A percentile compares a stretch with the other conserved stretches of the same genome.
Evolutionary conservation across 495 filamentous ascomycete species (phyloP).

Genomic region (Daldinia vernicosa): DNA sequence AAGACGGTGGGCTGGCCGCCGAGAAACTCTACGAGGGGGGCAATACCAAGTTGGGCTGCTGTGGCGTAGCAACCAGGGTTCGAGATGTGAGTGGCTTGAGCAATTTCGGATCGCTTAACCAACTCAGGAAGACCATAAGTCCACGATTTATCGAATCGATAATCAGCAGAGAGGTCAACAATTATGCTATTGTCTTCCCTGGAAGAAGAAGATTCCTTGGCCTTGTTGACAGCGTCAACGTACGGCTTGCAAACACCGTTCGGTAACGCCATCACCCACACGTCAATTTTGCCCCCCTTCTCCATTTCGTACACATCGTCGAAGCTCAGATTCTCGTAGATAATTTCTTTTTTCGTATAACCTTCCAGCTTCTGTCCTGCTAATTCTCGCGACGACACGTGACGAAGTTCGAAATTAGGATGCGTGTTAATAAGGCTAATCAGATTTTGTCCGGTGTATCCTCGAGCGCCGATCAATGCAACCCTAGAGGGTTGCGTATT

Average conservation of each 20-base stretch:
- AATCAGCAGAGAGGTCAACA: slow-evolving; percentile 93
- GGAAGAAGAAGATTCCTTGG: slow-evolving; percentile 55
- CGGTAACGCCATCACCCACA: slow-evolving; percentile 97
- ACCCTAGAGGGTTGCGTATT: slow-evolving; percentile 83
- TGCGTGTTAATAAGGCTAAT: slow-evolving; percentile 90
- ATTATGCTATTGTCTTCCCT: slow-evolving; percentile 76
- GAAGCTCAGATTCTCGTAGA: slow-evolving; percentile 87
- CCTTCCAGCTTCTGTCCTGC: slow-evolving; percentile 89
- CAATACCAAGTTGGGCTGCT: slow-evolving; percentile 91
- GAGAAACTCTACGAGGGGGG: slow-evolving; percentile 81
- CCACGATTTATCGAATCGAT: slow-evolving; percentile 90
- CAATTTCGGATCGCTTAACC: slow-evolving; percentile 77
- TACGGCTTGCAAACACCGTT: slow-evolving; percentile 98
- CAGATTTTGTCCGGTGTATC: slow-evolving; percentile 94
- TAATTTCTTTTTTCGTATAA: slow-evolving; percentile 92
- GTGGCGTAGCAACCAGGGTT: slow-evolving; percentile 98
- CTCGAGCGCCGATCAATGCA: slow-evolving; percentile 92
- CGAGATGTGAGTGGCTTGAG: slow-evolving; percentile 83
- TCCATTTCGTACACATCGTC: slow-evolving; percentile 94
- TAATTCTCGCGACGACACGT: slow-evolving; percentile 95
- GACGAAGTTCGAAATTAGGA: slow-evolving; percentile 91
- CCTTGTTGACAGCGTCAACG: slow-evolving; percentile 87
- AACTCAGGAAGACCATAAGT: slow-evolving; percentile 96
- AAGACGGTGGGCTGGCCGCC: slow-evolving; percentile 86
- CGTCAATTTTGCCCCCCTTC: slow-evolving; percentile 90